phyloP scores from a whole-genome alignment of 1,284 basidiomycete species.

The Rhodotorula sp. region DNA sequence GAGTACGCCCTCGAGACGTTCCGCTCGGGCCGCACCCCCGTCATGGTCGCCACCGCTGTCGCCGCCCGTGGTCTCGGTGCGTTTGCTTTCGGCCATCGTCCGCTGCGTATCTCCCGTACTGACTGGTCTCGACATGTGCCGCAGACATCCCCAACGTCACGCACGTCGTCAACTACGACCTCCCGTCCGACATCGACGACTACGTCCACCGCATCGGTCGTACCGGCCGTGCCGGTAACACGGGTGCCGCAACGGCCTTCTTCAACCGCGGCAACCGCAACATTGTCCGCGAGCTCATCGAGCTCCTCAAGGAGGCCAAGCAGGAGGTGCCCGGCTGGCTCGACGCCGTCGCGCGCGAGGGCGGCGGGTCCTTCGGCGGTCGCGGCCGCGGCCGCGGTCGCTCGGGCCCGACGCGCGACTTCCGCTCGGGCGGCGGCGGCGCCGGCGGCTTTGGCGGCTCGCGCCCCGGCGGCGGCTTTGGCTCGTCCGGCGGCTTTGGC shows the following conservation, averaged over 20 bases:
- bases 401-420: conserved; percentile 50
- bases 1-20: conserved; percentile 94
- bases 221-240: conserved; percentile 98
- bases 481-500: not conserved
- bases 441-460: conserved; percentile 3
- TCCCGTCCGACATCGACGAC: conserved; percentile 98
- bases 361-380: conserved; percentile 61
- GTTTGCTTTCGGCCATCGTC: not conserved
- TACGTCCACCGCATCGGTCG: conserved; percentile 98
- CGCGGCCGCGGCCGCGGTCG: conserved; percentile 64
- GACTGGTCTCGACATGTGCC: too few relatives aligned
- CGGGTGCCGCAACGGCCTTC: conserved; percentile 75
- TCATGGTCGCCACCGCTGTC: conserved; percentile 97
- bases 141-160: conserved; percentile 94
- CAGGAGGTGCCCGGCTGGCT: conserved; percentile 95
- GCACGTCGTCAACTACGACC: conserved; percentile 97
- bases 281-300: conserved; percentile 87
- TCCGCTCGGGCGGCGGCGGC: conserved; percentile 46
- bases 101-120: not conserved
- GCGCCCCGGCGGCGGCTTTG: conserved; percentile 6
- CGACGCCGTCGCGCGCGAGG: conserved; percentile 80
- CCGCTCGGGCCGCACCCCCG: conserved; percentile 89
- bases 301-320: conserved; percentile 93
- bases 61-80: conserved; percentile 89
- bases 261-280: conserved; percentile 60